These are phyloP conservation scores for Oleoguttula mirabilis DNA, from an alignment of 495 filamentous ascomycete species.

Conservation along the genomic window DNA sequence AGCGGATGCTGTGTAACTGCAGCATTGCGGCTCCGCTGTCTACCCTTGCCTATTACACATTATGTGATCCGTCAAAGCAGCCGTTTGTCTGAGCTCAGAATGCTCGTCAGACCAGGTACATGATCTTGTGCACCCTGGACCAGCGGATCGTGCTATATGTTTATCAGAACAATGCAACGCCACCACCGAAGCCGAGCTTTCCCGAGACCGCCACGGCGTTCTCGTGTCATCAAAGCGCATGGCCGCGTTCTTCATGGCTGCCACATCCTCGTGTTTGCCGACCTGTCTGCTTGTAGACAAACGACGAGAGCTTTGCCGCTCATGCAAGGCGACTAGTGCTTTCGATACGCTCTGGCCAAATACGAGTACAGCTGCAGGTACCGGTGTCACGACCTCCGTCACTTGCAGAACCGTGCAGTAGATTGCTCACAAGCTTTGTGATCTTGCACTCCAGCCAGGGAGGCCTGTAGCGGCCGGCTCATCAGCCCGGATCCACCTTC, in stretches of 20 bases:
- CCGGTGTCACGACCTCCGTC: neutral
- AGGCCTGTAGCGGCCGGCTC: neutral
- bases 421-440: neutral
- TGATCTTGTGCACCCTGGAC: neutral
- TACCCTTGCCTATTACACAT: neutral
- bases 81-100: neutral
- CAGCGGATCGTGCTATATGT: neutral
- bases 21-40: neutral
- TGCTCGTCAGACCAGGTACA: neutral
- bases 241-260: conserved; percentile 10
- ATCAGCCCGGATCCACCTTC: neutral
- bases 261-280: conserved; percentile 8
- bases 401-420: too few species aligned
- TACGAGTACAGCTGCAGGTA: neutral
- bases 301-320: neutral
- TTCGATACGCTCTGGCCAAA: too few species aligned
- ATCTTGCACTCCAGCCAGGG: neutral
- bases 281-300: neutral
- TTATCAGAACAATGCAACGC: neutral
- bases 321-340: too few species aligned
- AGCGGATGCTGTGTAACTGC: conserved; percentile 9
- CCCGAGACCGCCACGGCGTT: conserved; percentile 6
- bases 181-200: too few species aligned
- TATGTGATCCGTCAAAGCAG: neutral
- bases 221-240: conserved; percentile 1